Conservation (phyloP, 345 rosid species). For the Atalantia buxifolia region DNA sequence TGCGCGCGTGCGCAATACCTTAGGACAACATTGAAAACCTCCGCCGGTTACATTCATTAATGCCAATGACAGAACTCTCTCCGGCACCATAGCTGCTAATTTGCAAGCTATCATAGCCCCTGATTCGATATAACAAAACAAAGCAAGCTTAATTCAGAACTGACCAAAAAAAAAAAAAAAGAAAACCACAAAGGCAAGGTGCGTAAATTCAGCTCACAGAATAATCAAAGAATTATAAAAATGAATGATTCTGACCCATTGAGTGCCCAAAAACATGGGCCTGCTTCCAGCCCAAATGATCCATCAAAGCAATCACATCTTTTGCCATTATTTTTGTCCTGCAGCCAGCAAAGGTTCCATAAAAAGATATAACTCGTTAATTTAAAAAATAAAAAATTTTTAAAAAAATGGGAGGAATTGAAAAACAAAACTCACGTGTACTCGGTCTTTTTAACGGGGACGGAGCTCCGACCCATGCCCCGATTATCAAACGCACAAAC, state of each 20-base stretch:
- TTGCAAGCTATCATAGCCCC: constrained; percentile 98
- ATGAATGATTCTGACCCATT: constrained; percentile 58
- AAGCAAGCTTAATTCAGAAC: neutral
- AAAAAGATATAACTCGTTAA: neutral
- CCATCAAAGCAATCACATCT: constrained; percentile 77
- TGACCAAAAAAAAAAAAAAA: neutral
- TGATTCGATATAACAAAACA: constrained; percentile 30
- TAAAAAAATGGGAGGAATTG: neutral
- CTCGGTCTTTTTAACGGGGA: constrained; percentile 58
- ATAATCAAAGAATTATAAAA: neutral
- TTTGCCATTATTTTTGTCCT: constrained; percentile 90
- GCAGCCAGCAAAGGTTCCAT: constrained; percentile 18
- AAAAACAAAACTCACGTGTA: constrained; percentile 62
- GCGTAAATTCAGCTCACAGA: neutral
- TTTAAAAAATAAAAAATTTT: too few relatives aligned
- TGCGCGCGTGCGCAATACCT: constrained; percentile 38
- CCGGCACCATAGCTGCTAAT: constrained; percentile 83
- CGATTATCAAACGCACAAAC: constrained; percentile 97
- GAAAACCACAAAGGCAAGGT: neutral
- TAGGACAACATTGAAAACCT: constrained; percentile 87
- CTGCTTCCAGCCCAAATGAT: constrained; percentile 84
- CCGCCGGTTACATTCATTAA: constrained; percentile 97
- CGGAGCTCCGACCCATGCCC: constrained; percentile 89
- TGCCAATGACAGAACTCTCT: constrained; percentile 78
- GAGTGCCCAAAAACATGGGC: constrained; percentile 94